Evolutionary conservation across 441 rosid genomes (phyloP).

Genomic region (Populus hybrid): DNA sequence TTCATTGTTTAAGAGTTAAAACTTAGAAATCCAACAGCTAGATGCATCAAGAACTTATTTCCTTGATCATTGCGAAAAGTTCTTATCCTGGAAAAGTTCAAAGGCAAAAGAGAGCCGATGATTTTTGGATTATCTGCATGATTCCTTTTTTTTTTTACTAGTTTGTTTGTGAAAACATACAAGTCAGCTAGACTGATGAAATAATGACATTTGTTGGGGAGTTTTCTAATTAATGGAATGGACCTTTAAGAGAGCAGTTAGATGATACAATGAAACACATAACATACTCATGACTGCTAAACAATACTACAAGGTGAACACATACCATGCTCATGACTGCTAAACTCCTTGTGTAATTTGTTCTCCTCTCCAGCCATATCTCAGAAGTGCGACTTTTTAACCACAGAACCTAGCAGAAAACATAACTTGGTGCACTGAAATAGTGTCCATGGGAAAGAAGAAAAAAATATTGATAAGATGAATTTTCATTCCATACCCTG

Average conservation of each 20-base stretch:
- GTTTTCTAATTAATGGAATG: neutral
- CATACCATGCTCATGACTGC: slow-evolving; percentile 99
- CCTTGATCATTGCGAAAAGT: neutral
- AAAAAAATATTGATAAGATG: slow-evolving; percentile 11
- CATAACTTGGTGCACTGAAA: slow-evolving; percentile 16
- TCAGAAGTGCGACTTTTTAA: slow-evolving; percentile 98
- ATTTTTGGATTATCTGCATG: neutral
- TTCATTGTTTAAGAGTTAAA: neutral
- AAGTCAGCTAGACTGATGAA: neutral
- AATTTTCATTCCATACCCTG: slow-evolving; percentile 48
- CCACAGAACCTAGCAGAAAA: slow-evolving; percentile 87
- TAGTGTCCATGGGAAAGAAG: slow-evolving; percentile 12
- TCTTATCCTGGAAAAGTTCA: neutral
- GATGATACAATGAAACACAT: neutral
- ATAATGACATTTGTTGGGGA: neutral
- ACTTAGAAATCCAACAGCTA: neutral
- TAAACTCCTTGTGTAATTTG: slow-evolving; percentile 96
- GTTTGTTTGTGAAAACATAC: neutral
- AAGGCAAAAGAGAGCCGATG: neutral
- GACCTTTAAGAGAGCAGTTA: neutral
- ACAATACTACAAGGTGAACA: slow-evolving; percentile 2
- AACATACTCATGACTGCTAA: neutral
- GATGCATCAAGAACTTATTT: neutral
- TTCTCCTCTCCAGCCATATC: slow-evolving; percentile 98
- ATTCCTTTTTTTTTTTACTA: neutral